Conservation (phyloP, 805 yeast genomes). For the Saccharomyces eubayanus region DNA sequence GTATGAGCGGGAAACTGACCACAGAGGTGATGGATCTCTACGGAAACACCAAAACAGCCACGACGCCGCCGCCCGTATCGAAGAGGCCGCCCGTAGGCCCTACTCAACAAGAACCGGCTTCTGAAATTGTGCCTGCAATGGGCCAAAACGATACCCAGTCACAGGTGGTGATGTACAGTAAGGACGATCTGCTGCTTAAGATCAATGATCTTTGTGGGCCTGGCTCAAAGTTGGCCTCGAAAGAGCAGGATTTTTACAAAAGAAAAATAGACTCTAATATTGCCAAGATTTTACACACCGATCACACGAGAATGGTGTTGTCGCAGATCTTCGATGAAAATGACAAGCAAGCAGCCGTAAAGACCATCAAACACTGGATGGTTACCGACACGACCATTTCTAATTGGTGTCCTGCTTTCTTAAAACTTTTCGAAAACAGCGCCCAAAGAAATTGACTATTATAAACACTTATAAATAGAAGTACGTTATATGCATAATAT, state of each 20-base stretch:
- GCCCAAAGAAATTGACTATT: neutral
- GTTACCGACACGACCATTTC: conserved; percentile 48
- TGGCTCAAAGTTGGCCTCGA: conserved; percentile 31
- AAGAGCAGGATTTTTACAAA: conserved; percentile 39
- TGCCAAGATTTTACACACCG: conserved; percentile 20
- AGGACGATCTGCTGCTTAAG: conserved; percentile 16
- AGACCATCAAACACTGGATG: conserved; percentile 43
- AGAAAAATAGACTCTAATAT: conserved; percentile 33
- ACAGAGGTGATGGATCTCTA: conserved; percentile 11
- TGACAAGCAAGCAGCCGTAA: conserved; percentile 28
- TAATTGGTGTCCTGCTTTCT: conserved; percentile 61
- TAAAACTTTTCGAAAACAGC: conserved; percentile 42
- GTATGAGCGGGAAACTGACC: conserved; percentile 4
- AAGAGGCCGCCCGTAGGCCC: neutral
- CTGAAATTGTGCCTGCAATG: neutral
- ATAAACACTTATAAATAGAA: neutral
- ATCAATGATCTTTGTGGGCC: conserved; percentile 22
- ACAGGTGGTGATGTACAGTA: neutral
- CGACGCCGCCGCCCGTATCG: conserved; percentile 20
- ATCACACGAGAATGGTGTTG: conserved; percentile 24
- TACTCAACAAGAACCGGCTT: neutral
- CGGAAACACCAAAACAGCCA: conserved; percentile 14
- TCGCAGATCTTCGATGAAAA: conserved; percentile 18
- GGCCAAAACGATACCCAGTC: neutral
- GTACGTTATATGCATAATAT: conserved; percentile 3